Evolutionary conservation across 352 stramenopile genomes (phyloP).

Genomic region (Phytophthora aleatoria): DNA sequence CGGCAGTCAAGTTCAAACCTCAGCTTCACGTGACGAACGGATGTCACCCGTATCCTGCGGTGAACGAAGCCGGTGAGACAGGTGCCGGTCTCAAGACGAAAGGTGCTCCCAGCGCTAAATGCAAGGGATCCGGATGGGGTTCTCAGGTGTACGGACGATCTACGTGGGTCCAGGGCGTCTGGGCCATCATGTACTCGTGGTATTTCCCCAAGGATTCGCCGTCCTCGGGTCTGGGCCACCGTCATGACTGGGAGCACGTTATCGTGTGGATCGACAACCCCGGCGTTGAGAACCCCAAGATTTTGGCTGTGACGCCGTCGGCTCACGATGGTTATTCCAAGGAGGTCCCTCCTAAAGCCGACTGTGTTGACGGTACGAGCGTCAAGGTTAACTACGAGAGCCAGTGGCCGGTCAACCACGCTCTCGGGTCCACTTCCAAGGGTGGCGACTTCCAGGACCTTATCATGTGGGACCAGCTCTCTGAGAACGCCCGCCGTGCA

Average conservation of each 20-base stretch:
- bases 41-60: conserved; percentile 25
- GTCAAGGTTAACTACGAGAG: conserved; percentile 16
- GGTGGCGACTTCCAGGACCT: conserved; percentile 20
- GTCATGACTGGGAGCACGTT: conserved; percentile 9
- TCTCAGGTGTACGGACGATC: conserved; percentile 37
- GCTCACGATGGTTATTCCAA: conserved; percentile 15
- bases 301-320: conserved; percentile 18
- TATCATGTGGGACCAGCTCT: conserved; percentile 14
- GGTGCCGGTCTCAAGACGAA: conserved; percentile 16
- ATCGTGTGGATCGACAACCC: conserved; percentile 14
- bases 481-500: conserved; percentile 9
- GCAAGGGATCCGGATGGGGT: conserved; percentile 36
- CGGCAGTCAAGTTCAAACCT: conserved; percentile 24
- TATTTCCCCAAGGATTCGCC: conserved; percentile 8
- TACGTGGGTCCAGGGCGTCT: conserved; percentile 15
- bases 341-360: neutral
- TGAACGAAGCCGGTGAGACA: conserved; percentile 16
- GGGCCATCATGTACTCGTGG: conserved; percentile 22
- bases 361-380: conserved; percentile 5
- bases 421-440: conserved; percentile 5
- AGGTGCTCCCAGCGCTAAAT: conserved; percentile 12
- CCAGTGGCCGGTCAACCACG: conserved; percentile 20
- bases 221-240: neutral
- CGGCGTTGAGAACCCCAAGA: conserved; percentile 10
- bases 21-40: conserved; percentile 24